These are phyloP conservation scores for cucumber (Cucumis sativus) DNA, from an alignment of 306 rosid species.

Conservation along the genomic window DNA sequence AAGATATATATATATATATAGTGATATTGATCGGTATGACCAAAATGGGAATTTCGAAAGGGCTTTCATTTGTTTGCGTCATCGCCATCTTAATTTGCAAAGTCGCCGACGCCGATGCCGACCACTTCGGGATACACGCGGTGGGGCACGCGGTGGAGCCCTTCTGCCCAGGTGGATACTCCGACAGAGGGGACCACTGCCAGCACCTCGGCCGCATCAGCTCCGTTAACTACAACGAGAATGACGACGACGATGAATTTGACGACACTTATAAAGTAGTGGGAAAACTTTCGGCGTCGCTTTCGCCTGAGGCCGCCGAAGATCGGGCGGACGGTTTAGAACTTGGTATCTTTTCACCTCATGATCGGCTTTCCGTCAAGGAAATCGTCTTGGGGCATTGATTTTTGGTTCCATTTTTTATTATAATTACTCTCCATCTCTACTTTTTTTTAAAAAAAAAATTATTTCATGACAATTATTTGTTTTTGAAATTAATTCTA, in stretches of 20 bases:
- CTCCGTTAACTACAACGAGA: not conserved
- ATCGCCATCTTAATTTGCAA: constrained; percentile 7
- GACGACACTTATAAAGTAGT: constrained; percentile 15
- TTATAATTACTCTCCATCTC: too few relatives aligned
- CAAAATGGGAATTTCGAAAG: constrained; percentile 8
- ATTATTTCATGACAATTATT: not conserved
- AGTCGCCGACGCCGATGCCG: constrained; percentile 4
- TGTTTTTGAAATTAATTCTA: not conserved
- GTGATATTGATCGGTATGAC: not conserved
- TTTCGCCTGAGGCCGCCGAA: not conserved
- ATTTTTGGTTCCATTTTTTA: not conserved
- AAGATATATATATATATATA: too few relatives aligned
- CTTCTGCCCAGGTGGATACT: not conserved
- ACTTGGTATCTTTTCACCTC: not conserved
- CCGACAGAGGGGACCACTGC: constrained; percentile 11
- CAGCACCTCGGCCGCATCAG: not conserved
- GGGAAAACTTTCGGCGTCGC: constrained; percentile 5
- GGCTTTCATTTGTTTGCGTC: not conserved
- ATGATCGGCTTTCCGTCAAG: not conserved
- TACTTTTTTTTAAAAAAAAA: too few relatives aligned
- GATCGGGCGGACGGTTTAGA: not conserved
- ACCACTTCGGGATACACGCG: not conserved
- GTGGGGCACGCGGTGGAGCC: not conserved
- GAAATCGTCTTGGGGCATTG: constrained; percentile 23
- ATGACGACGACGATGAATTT: constrained; percentile 19